phyloP scores from a whole-genome alignment of 148 eudicot species.

The Rhododendron simsii region DNA sequence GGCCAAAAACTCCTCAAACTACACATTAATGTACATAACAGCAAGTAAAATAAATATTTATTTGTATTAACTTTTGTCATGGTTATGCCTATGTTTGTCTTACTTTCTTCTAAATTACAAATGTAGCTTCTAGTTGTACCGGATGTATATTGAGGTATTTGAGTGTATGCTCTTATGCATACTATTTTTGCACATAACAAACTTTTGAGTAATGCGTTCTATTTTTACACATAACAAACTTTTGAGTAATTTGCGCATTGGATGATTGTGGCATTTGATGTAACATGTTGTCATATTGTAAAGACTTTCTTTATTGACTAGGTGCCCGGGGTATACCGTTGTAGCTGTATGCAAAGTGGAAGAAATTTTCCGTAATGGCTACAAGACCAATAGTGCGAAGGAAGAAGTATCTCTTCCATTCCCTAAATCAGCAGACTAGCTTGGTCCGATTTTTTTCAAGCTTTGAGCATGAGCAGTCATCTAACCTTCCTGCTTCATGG shows the following conservation, averaged over 20 bases:
- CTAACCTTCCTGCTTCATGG: slow-evolving; percentile 13
- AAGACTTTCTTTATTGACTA: background rate
- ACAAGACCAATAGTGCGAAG: slow-evolving; percentile 33
- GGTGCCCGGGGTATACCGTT: background rate
- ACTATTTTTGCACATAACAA: background rate
- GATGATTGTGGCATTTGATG: background rate
- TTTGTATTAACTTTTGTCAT: background rate
- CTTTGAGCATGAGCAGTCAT: slow-evolving; percentile 20
- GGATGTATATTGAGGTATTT: background rate
- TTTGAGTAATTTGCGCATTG: background rate
- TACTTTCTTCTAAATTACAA: background rate
- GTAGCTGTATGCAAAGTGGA: slow-evolving; percentile 17
- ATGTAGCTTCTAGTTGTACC: background rate
- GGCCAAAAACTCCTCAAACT: background rate
- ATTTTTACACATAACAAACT: background rate
- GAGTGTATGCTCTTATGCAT: background rate
- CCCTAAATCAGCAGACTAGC: slow-evolving; percentile 25
- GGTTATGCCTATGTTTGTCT: background rate
- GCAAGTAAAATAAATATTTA: background rate
- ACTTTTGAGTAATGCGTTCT: background rate
- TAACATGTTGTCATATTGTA: background rate
- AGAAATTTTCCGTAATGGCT: slow-evolving; percentile 33
- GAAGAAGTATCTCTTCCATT: slow-evolving; percentile 30
- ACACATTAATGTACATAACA: background rate
- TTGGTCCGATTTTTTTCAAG: slow-evolving; percentile 23